phyloP scores from a whole-genome alignment of 148 eudicot species.

The Bassia scoparia region DNA sequence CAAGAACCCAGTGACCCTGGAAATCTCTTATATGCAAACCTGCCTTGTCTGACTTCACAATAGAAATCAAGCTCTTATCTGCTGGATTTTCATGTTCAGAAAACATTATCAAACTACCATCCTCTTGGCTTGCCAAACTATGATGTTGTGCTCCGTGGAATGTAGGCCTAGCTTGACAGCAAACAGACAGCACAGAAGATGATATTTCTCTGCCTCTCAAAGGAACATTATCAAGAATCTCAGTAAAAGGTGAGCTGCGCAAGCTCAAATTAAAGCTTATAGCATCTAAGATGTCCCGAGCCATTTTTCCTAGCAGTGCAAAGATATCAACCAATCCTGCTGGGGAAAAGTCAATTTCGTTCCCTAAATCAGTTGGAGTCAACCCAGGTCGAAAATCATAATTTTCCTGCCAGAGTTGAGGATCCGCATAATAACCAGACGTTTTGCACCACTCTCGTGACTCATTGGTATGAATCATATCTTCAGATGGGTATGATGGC shows the following conservation, averaged over 20 bases:
- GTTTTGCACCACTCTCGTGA: conserved; percentile 93
- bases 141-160: conserved; percentile 91
- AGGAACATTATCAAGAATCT: conserved; percentile 92
- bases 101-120: conserved; percentile 70
- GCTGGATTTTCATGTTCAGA: conserved; percentile 71
- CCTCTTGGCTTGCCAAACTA: conserved; percentile 65
- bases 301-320: conserved; percentile 68
- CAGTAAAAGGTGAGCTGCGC: conserved; percentile 86
- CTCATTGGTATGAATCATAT: conserved; percentile 60
- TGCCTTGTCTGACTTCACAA: conserved; percentile 76
- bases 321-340: conserved; percentile 75
- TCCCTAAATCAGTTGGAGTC: conserved; percentile 47
- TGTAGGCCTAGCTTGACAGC: conserved; percentile 84
- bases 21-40: conserved; percentile 82
- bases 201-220: conserved; percentile 80
- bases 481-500: conserved; percentile 68
- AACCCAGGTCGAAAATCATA: conserved; percentile 93
- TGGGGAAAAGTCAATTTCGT: conserved; percentile 71
- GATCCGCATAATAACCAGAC: conserved; percentile 86
- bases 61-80: conserved; percentile 76
- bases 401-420: conserved; percentile 83
- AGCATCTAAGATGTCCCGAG: conserved; percentile 81
- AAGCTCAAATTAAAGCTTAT: conserved; percentile 73
- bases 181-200: conserved; percentile 78
- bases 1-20: conserved; percentile 84